Base-by-base conservation (phyloP, 2,329 filamentous ascomycete species). In the Fusarium sp. region DNA sequence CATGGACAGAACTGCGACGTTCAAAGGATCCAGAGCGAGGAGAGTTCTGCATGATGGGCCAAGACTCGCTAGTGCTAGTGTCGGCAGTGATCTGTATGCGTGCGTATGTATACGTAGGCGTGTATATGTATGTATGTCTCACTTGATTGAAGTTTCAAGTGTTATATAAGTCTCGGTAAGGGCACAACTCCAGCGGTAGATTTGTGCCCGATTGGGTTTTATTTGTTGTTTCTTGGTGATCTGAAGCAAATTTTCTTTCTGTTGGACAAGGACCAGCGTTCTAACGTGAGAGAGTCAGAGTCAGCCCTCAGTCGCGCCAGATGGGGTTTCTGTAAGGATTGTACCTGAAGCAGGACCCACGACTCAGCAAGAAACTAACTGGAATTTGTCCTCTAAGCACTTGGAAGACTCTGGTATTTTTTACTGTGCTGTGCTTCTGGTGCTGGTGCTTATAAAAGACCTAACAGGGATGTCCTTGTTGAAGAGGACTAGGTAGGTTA, bases 21-120 rank as follows among this genome's bases (percentile, higher is more conserved):
- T 70, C 67, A 17, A 70, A 70, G 42, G 75, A 78, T 48, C 62
- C 75, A 31, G 74, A 74, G 24, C 70, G 74, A 56, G 70, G 72
- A 54, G 70, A 64, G 28, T 49, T 55, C 36, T 75, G 47, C 72
- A 74, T 74, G 47, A 44, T 66, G 52, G 52, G 60, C 60, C 66
- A 66, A 70, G 67, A 70, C 66, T 69, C 47, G 61, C 66, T 69
- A 51, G 36, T 44, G 44, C 39, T 55, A 54, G 55, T 55, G 44
- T 26, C 20, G 24, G 51, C 39, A 41, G 51, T 63, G 57, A 54
- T 44, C 18, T 48, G 44, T 36, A 26, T 55, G 35, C 56, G 24
- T 39, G 13, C 31, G 31, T 31, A 31, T 31, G 31, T 31, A 14
- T 33, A 33, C 33, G 33, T 33, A 33, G 33, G 33, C 33, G 33